Evolutionary conservation across 306 rosid genomes (phyloP), one percentile per base, ranked within the genome.

Genomic region (Castanea crenata): DNA sequence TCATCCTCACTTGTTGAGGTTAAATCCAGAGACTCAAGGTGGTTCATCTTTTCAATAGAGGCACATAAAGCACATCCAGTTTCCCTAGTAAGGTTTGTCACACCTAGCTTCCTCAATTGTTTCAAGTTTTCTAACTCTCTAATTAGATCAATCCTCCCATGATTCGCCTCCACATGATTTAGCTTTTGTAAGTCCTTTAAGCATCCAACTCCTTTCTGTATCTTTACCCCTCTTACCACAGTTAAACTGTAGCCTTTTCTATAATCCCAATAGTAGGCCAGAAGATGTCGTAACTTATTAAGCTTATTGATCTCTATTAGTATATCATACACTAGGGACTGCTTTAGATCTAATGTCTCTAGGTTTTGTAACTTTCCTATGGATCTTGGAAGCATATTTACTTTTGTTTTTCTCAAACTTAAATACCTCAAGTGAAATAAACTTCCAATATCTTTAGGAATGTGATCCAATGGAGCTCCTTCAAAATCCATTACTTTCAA

Each of bases 351-450:
- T 20, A 86, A 15, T 20, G 80, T 76, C 8, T 74, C 69, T 0
- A 86, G 35, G 13, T 61, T 69, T 2, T 12, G 51, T 31, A 80
- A 80, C 14, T 80, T 83, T 9, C 78, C 68, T 6, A 86, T 79
- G 61, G 70, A 76, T 65, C 21, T 55, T 0, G 89, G 86, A 46
- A 83, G 72, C 8, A 10, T 27, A 21, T 11, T 69, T 3, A 80
- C 51, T 31, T 44, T 29, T 0, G 85, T 77, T 0, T 59, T 67
- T 61, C 56, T 83, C 11, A 86, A 35, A 21, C 44, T 83, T 55
- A 83, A 80, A 65, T 78, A 80, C 20, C 20, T 83, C 74, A 86
- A 20, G 41, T 77, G 65, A 16, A 80, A 77, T 7, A 73, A 46
- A 2, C 44, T 3, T 18, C 67, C 71, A 38, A 80, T 7, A 13